phyloP scores from a whole-genome alignment of 305 asterid genomes.

The Fraxinus dipetala region DNA sequence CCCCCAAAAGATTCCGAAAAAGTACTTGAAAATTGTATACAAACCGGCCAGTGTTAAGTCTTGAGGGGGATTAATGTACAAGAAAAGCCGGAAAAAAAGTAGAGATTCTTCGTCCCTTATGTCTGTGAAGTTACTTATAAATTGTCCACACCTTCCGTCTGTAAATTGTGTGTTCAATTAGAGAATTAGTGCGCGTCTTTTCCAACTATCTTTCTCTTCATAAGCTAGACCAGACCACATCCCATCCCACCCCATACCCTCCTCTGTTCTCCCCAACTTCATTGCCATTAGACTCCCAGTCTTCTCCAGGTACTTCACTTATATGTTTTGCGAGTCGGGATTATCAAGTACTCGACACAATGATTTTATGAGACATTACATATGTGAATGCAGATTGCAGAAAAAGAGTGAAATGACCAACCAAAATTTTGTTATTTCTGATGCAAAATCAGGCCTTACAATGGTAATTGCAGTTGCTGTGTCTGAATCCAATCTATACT shows the following conservation, averaged over 20 bases:
- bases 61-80: conserved; percentile 1
- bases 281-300: conserved; percentile 27
- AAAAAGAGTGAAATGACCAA: conserved; percentile 41
- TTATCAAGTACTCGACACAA: background rate
- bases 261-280: conserved; percentile 22
- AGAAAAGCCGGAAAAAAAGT: conserved; percentile 11
- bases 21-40: background rate
- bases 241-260: background rate
- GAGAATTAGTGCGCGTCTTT: background rate
- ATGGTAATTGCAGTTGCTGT: conserved; percentile 48
- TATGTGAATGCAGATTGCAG: conserved; percentile 31
- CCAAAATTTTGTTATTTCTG: conserved; percentile 52
- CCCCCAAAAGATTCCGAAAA: conserved; percentile 4
- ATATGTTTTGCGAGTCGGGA: background rate
- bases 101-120: conserved; percentile 30
- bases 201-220: conserved; percentile 5
- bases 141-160: conserved; percentile 33
- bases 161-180: conserved; percentile 12
- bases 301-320: conserved; percentile 44
- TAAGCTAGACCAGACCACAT: background rate
- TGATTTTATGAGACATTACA: background rate
- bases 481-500: conserved; percentile 41
- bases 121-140: conserved; percentile 50
- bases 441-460: conserved; percentile 42
- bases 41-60: conserved; percentile 11